phyloP scores from a whole-genome alignment of 306 rosid species.

The Sesbania bispinosa region DNA sequence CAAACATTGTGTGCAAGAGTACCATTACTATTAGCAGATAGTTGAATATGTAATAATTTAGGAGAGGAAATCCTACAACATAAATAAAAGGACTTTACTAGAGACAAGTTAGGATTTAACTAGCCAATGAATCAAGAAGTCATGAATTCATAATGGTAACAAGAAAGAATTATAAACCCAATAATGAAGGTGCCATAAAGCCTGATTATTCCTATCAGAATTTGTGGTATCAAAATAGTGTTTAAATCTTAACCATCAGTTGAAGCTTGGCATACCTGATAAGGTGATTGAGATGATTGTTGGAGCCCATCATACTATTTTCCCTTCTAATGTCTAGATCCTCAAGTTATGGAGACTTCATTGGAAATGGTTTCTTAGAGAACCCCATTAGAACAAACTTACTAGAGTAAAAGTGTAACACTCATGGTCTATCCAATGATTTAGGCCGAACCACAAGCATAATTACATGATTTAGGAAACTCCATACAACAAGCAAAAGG shows the following conservation, averaged over 20 bases:
- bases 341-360: background rate
- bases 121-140: conserved; percentile 7
- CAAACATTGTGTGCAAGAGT: background rate
- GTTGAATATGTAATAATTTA: background rate
- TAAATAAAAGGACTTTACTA: background rate
- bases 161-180: conserved; percentile 12
- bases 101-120: conserved; percentile 18
- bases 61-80: background rate
- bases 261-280: conserved; percentile 56
- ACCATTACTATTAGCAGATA: background rate
- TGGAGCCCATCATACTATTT: background rate
- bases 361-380: background rate
- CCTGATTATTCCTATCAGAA: background rate
- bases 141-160: background rate
- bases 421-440: background rate
- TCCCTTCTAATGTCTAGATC: background rate
- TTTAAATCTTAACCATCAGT: background rate
- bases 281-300: conserved; percentile 59
- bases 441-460: no score
- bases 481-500: background rate
- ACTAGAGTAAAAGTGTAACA: background rate
- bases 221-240: background rate
- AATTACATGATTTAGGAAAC: background rate
- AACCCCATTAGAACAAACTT: background rate
- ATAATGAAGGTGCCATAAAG: conserved; percentile 8